These are phyloP conservation scores for Gossypium rotundifolium DNA, from an alignment of 345 rosid species.

Conservation along the genomic window DNA sequence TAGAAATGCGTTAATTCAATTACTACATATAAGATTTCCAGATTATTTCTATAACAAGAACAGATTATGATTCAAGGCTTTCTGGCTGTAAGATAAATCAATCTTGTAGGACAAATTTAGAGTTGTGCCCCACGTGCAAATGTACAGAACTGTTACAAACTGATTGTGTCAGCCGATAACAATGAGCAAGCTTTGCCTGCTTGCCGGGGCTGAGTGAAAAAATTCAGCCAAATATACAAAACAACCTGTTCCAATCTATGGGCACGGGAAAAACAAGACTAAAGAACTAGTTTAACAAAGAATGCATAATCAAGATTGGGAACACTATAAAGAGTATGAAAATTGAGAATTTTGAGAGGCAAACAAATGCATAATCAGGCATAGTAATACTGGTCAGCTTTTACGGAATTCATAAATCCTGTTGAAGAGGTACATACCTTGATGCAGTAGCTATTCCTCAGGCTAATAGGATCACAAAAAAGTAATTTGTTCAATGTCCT, in stretches of 20 bases:
- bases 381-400: background rate
- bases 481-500: slow-evolving; percentile 64
- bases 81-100: background rate
- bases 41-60: too few species aligned
- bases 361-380: background rate
- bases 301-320: background rate
- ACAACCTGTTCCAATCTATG: too few species aligned
- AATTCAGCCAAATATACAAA: slow-evolving; percentile 52
- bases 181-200: slow-evolving; percentile 73
- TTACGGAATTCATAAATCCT: background rate
- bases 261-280: slow-evolving; percentile 32
- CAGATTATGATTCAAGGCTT: too few species aligned
- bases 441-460: slow-evolving; percentile 93
- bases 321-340: background rate
- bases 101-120: background rate
- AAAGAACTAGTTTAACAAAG: background rate
- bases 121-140: background rate
- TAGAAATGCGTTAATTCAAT: too few species aligned
- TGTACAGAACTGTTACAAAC: background rate
- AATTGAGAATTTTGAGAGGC: background rate
- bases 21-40: too few species aligned
- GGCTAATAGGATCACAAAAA: slow-evolving; percentile 79
- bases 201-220: slow-evolving; percentile 75
- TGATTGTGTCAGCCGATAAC: slow-evolving; percentile 42
- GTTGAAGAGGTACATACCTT: slow-evolving; percentile 36